Conservation (phyloP, 495 filamentous ascomycete species). For the Tuber umbilicatum region DNA sequence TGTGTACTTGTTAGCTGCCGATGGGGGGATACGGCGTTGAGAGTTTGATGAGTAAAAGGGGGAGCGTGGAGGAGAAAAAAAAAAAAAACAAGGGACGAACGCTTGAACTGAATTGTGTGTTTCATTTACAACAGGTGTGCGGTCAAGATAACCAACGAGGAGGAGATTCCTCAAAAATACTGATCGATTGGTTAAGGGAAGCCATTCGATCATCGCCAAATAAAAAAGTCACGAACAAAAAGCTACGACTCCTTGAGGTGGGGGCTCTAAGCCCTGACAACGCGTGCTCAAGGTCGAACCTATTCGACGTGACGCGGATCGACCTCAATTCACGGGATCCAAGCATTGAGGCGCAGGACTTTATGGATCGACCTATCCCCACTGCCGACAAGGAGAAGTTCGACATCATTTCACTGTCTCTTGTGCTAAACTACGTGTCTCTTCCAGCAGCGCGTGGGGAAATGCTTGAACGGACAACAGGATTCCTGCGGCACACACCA, state of each 20-base stretch:
- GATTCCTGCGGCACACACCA: slow-evolving; percentile 52
- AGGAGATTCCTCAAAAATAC: slow-evolving; percentile 78
- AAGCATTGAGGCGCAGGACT: slow-evolving; percentile 79
- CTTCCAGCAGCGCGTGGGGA: slow-evolving; percentile 66
- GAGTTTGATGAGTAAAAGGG: background rate
- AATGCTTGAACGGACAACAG: slow-evolving; percentile 72
- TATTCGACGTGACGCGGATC: slow-evolving; percentile 74
- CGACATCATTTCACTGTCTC: slow-evolving; percentile 83
- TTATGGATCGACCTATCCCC: slow-evolving; percentile 82
- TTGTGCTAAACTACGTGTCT: slow-evolving; percentile 92
- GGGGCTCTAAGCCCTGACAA: slow-evolving; percentile 82
- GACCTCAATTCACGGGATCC: slow-evolving; percentile 80
- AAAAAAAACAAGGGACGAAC: background rate
- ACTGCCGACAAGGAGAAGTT: slow-evolving; percentile 56
- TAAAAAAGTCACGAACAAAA: slow-evolving; percentile 35
- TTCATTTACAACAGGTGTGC: slow-evolving; percentile 39
- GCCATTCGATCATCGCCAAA: slow-evolving; percentile 28
- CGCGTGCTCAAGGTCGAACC: slow-evolving; percentile 63
- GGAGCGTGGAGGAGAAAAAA: background rate
- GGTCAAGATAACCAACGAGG: slow-evolving; percentile 79
- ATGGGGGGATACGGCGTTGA: background rate
- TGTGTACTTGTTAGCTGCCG: slow-evolving; percentile 17
- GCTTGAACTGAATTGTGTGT: background rate
- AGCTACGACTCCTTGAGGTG: slow-evolving; percentile 72
- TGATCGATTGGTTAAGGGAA: slow-evolving; percentile 74